A percentile compares a stretch with the other conserved stretches of the same genome.
Conservation (phyloP, 306 rosid species). For the Sphenostylis stenocarpa region DNA sequence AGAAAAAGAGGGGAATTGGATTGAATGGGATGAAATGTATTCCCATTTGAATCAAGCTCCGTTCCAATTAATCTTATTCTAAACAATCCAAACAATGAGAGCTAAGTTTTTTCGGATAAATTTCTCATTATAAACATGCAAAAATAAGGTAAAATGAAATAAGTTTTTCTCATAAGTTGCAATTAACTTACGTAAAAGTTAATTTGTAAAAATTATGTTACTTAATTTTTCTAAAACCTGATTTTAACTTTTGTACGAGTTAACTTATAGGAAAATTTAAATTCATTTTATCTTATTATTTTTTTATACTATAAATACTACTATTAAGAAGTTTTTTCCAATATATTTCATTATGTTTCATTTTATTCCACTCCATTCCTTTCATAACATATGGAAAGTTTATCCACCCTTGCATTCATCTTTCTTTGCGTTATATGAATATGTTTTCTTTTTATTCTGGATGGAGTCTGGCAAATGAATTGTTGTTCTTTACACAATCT, state of each 20-base stretch:
- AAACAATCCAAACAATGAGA: background rate
- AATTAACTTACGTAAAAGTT: background rate
- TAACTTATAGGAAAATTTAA: background rate
- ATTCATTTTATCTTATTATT: background rate
- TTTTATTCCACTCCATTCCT: background rate
- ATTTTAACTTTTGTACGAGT: background rate
- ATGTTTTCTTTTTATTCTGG: background rate
- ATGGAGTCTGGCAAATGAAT: background rate
- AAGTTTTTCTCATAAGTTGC: background rate
- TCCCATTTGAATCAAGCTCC: too few species aligned
- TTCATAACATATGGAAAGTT: background rate
- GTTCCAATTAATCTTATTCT: background rate
- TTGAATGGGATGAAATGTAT: background rate
- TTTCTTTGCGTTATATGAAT: background rate
- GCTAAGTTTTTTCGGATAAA: background rate
- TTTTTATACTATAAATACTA: too few species aligned
- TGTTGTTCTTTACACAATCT: constrained; percentile 15
- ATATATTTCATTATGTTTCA: background rate
- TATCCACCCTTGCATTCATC: background rate
- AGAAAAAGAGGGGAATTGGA: background rate
- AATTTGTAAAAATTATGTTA: too few species aligned
- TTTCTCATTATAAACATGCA: too few species aligned
- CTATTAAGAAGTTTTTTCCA: background rate
- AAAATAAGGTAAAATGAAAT: background rate
- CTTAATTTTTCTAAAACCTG: too few species aligned